Conservation (phyloP, 2,329 filamentous ascomycete species). For the Orbilia oligospora region DNA sequence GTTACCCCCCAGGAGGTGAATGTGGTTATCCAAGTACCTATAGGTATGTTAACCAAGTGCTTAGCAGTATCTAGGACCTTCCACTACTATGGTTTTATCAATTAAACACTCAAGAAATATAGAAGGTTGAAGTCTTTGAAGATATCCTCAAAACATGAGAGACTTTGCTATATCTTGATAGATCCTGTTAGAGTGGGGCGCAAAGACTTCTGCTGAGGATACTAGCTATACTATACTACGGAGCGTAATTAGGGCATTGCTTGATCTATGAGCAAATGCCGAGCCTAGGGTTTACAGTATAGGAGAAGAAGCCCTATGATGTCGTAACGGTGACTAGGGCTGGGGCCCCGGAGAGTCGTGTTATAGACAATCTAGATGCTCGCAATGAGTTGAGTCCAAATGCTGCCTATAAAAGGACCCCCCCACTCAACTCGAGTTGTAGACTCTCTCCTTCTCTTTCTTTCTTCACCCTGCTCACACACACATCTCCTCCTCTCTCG, state of each 20-base stretch:
- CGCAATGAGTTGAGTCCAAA: background rate
- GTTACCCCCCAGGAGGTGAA: too few species aligned
- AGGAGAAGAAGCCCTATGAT: background rate
- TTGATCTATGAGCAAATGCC: background rate
- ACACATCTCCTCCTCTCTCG: conserved; percentile 24
- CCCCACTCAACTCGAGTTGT: background rate
- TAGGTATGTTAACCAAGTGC: too few species aligned
- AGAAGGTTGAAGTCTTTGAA: too few species aligned
- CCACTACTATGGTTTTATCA: too few species aligned
- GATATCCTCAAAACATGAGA: too few species aligned
- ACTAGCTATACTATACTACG: too few species aligned
- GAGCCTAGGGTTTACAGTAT: background rate
- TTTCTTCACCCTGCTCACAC: conserved; percentile 29
- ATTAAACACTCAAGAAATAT: too few species aligned
- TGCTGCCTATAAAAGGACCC: background rate
- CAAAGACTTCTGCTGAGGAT: too few species aligned
- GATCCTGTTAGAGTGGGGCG: too few species aligned
- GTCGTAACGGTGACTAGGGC: background rate
- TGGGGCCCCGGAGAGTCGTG: background rate
- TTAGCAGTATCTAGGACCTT: too few species aligned
- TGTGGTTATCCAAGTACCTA: too few species aligned
- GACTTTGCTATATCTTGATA: too few species aligned
- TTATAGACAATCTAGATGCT: background rate
- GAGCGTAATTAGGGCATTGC: background rate
- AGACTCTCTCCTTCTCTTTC: conserved; percentile 2